Percentiles rank a stretch among this genome's conserved stretches.
phyloP scores from a whole-genome alignment of 1,284 basidiomycete species.

The Dichomitus squalens region DNA sequence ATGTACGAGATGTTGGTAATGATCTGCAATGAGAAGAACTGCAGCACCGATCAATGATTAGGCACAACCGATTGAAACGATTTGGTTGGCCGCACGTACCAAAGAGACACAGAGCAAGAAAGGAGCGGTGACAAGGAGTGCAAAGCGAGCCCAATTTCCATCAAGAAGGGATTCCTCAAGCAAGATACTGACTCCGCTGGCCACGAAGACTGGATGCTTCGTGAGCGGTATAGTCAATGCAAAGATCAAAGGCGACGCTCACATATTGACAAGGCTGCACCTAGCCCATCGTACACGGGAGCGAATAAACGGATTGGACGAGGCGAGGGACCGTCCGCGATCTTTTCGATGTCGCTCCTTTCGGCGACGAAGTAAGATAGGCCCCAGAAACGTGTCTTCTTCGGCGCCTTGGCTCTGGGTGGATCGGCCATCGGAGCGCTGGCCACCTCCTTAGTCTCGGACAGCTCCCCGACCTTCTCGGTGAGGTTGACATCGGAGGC shows the following conservation, averaged over 20 bases:
- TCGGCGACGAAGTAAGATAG: slow-evolving; percentile 39
- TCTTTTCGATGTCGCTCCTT: slow-evolving; percentile 54
- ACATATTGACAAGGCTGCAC: slow-evolving; percentile 66
- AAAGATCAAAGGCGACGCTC: slow-evolving; percentile 29
- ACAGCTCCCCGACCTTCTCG: slow-evolving; percentile 37
- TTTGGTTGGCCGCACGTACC: slow-evolving; percentile 48
- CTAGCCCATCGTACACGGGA: slow-evolving; percentile 77
- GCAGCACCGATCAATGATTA: neutral
- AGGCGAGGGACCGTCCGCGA: slow-evolving; percentile 27
- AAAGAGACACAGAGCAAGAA: slow-evolving; percentile 75
- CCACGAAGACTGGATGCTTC: slow-evolving; percentile 55
- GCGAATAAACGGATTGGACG: slow-evolving; percentile 73
- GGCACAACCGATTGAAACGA: neutral
- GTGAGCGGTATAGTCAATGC: neutral
- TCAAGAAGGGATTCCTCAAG: slow-evolving; percentile 75
- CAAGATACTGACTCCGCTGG: slow-evolving; percentile 56
- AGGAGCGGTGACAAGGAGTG: slow-evolving; percentile 63
- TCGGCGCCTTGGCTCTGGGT: slow-evolving; percentile 30
- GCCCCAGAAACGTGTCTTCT: slow-evolving; percentile 35
- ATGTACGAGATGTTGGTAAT: slow-evolving; percentile 62
- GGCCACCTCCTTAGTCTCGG: slow-evolving; percentile 26
- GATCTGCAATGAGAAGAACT: slow-evolving; percentile 70
- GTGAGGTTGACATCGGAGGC: slow-evolving; percentile 55
- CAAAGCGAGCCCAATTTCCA: slow-evolving; percentile 61
- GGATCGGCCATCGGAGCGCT: slow-evolving; percentile 31